Evolutionary conservation across 2,329 filamentous ascomycete species (phyloP), one percentile per base, ranked within the genome.

Genomic region (Thielaviopsis musarum): DNA sequence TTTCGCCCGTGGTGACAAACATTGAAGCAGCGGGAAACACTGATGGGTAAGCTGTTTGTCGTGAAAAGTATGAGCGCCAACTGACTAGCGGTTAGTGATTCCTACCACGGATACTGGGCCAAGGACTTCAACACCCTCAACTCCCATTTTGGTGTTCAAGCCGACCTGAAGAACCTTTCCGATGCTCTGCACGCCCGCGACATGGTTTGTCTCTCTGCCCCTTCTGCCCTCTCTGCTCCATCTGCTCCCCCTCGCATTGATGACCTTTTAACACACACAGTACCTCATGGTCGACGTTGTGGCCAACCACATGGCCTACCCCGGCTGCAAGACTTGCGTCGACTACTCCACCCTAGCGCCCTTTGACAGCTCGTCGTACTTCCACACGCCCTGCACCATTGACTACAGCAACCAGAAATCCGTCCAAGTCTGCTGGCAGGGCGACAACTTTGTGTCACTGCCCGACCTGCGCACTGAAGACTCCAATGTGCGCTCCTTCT

Each of bases 401-500:
- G 64, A 82, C 67, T 82, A 80, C 67, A 65, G 66, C 56, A 69
- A 78, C 63, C 70, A 75, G 58, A 71, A 66, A 1, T 71, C 68
- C 1, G 60, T 70, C 12, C 69, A 70, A 60, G 60, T 68, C 56
- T 78, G 78, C 67, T 79, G 77, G 76, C 69, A 77, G 24, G 78
- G 77, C 12, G 73, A 77, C 64, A 66, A 69, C 26, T 70, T 66
- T 2, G 73, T 77, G 7, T 58, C 62, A 13, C 57, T 63, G 66
- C 86, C 87, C 0, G 87, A 91, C 65, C 74, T 91, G 13, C 90
- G 91, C 69, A 91, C 86, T 84, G 84, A 89, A 64, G 84, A 84
- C 61, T 73, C 75, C 0, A 79, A 79, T 1, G 79, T 84, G 0
- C 77, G 85, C 5, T 85, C 84, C 0, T 81, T 88, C 7, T 83